Conservation (phyloP, 345 rosid species). For the Populus alba region DNA sequence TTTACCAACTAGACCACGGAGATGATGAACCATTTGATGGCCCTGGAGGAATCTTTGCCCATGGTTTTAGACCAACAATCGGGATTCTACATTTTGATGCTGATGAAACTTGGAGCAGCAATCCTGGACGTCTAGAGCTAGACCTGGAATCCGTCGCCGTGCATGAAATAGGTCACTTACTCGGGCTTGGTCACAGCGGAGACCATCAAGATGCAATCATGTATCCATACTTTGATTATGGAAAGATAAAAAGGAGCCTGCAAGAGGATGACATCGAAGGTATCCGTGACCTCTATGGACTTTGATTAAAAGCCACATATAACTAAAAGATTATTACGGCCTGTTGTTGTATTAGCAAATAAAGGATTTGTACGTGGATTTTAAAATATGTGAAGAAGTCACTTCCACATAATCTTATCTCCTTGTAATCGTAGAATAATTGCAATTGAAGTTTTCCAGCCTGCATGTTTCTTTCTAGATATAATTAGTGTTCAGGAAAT, state of each 20-base stretch:
- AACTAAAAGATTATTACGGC: too few species aligned
- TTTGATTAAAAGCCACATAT: not conserved
- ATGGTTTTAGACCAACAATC: slow-evolving; percentile 8
- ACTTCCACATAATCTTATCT: too few species aligned
- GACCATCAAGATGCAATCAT: slow-evolving; percentile 18
- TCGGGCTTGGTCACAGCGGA: slow-evolving; percentile 24
- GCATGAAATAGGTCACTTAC: slow-evolving; percentile 31
- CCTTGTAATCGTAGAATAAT: too few species aligned
- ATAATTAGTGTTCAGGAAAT: too few species aligned
- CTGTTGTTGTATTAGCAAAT: too few species aligned
- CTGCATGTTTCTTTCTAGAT: too few species aligned
- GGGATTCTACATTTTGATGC: slow-evolving; percentile 27
- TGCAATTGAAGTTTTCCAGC: too few species aligned
- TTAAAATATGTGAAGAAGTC: too few species aligned
- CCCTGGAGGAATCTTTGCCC: slow-evolving; percentile 9
- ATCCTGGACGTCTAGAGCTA: slow-evolving; percentile 7
- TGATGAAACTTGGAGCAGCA: slow-evolving; percentile 22
- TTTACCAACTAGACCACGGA: slow-evolving; percentile 17
- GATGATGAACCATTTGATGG: slow-evolving; percentile 23
- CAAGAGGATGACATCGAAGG: slow-evolving; percentile 1
- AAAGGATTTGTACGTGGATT: too few species aligned
- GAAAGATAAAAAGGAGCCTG: slow-evolving; percentile 2
- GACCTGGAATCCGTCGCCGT: slow-evolving; percentile 32
- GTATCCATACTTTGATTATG: slow-evolving; percentile 9
- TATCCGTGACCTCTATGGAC: slow-evolving; percentile 1